phyloP scores from a whole-genome alignment of 441 rosid genomes.

The Jatropha podagrica region DNA sequence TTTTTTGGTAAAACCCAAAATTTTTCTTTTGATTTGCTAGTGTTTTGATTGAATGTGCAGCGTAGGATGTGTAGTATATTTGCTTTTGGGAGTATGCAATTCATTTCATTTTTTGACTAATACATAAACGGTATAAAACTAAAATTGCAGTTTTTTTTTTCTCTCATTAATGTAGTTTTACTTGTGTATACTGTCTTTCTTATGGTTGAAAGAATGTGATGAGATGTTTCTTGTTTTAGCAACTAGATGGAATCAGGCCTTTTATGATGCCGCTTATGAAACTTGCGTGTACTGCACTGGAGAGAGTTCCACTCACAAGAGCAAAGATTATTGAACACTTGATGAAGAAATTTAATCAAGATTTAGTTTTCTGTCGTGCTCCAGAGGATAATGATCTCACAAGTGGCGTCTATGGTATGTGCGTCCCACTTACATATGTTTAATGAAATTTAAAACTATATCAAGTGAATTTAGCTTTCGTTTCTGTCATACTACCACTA shows the following conservation, averaged over 20 bases:
- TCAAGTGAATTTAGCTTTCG: not conserved
- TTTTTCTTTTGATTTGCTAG: not conserved
- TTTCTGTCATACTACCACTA: not conserved
- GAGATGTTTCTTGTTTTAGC: conserved; percentile 43
- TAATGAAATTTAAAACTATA: not conserved
- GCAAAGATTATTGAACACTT: conserved; percentile 62
- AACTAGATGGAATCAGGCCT: conserved; percentile 90
- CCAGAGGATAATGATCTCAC: conserved; percentile 71
- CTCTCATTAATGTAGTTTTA: not conserved
- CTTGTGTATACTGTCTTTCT: not conserved
- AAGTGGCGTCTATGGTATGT: conserved; percentile 60
- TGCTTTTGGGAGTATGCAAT: not conserved
- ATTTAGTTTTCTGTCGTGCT: conserved; percentile 83
- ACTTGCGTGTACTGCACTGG: conserved; percentile 91
- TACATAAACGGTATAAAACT: not conserved
- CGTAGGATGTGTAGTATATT: not conserved
- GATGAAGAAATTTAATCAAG: conserved; percentile 74
- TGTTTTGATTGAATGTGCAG: not conserved
- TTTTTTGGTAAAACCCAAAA: not conserved
- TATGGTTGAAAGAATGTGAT: conserved; percentile 23
- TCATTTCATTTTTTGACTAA: not conserved
- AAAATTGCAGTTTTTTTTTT: not conserved
- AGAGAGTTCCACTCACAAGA: conserved; percentile 88
- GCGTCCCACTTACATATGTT: not conserved
- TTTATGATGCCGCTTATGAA: conserved; percentile 95